These are phyloP conservation scores for Lablab purpureus DNA, from an alignment of 306 rosid species.

Conservation along the genomic window DNA sequence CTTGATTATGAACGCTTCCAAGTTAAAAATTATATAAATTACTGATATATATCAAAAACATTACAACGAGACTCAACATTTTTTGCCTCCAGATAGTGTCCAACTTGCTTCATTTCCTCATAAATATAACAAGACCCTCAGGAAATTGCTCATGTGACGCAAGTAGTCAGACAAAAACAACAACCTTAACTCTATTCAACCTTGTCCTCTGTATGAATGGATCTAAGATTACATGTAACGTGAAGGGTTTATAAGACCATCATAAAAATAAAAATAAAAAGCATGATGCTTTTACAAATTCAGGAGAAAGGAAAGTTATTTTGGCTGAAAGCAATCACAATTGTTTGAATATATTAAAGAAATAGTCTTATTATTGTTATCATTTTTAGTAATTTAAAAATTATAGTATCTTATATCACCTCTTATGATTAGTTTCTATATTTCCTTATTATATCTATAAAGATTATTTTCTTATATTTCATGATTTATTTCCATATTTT, in stretches of 20 bases:
- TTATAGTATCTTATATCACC: too few species aligned
- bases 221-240: constrained; percentile 60
- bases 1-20: constrained; percentile 6
- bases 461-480: too few species aligned
- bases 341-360: too few species aligned
- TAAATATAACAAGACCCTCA: constrained; percentile 66
- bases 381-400: too few species aligned
- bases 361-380: too few species aligned
- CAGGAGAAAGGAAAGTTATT: too few species aligned
- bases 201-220: constrained; percentile 56
- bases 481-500: too few species aligned
- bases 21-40: background rate
- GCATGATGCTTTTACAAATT: too few species aligned
- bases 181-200: constrained; percentile 65
- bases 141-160: constrained; percentile 66
- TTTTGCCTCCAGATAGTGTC: constrained; percentile 63
- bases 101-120: constrained; percentile 67
- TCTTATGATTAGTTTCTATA: too few species aligned
- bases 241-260: constrained; percentile 28
- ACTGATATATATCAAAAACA: constrained; percentile 40
- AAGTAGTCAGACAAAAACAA: constrained; percentile 71
- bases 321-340: too few species aligned
- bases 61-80: constrained; percentile 71
- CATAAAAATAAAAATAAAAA: too few species aligned
- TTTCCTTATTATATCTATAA: too few species aligned